Percentiles rank a stretch among this genome's conserved stretches.
phyloP scores from a whole-genome alignment of 805 yeast species.

The Komagataella pseudopastoris region DNA sequence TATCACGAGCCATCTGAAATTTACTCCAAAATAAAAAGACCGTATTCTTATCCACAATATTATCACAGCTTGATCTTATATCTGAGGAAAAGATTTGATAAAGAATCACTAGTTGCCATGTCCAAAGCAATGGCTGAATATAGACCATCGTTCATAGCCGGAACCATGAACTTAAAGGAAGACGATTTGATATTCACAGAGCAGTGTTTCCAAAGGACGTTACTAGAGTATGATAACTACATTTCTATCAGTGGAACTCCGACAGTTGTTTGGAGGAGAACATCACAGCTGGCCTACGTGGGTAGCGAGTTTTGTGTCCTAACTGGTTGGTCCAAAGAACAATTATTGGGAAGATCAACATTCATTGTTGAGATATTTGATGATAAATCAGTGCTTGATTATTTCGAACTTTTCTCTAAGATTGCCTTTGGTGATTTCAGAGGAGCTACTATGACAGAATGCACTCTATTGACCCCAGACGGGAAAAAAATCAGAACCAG shows the following conservation, averaged over 20 bases:
- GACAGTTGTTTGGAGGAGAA: slow-evolving; percentile 88
- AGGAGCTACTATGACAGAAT: slow-evolving; percentile 81
- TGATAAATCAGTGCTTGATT: slow-evolving; percentile 74
- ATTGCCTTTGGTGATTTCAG: slow-evolving; percentile 86
- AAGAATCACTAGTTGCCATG: slow-evolving; percentile 61
- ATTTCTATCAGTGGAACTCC: slow-evolving; percentile 85
- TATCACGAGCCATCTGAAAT: slow-evolving; percentile 65
- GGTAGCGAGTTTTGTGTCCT: slow-evolving; percentile 87
- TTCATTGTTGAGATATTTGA: slow-evolving; percentile 79
- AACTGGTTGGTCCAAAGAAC: slow-evolving; percentile 80
- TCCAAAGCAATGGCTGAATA: slow-evolving; percentile 83
- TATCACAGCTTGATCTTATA: slow-evolving; percentile 73
- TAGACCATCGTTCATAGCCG: slow-evolving; percentile 86
- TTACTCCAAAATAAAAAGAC: slow-evolving; percentile 58
- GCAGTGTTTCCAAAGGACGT: slow-evolving; percentile 87
- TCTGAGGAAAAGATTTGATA: slow-evolving; percentile 55
- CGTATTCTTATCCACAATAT: slow-evolving; percentile 85
- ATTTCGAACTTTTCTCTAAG: slow-evolving; percentile 71
- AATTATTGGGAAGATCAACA: slow-evolving; percentile 50
- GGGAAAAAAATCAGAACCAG: slow-evolving; percentile 53
- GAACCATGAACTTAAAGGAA: slow-evolving; percentile 76
- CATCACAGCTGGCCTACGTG: slow-evolving; percentile 90
- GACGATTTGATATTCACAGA: slow-evolving; percentile 92
- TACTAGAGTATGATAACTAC: slow-evolving; percentile 78
- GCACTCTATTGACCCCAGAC: slow-evolving; percentile 55